These are phyloP conservation scores for Malus hybrid DNA, from an alignment of 331 rosid species.

Conservation along the genomic window DNA sequence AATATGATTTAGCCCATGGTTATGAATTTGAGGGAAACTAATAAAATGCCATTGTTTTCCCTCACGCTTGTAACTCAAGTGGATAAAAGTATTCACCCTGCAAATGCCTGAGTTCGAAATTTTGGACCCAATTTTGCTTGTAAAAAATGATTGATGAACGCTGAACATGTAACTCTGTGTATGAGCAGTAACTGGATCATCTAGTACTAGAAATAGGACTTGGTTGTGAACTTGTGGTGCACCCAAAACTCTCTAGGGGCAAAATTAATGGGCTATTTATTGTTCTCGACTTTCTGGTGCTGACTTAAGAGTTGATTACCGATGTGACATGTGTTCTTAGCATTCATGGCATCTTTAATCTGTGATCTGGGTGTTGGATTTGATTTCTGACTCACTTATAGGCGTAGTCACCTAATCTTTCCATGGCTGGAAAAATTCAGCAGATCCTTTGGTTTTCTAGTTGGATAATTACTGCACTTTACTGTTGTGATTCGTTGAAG, in stretches of 20 bases:
- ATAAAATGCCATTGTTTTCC: no score
- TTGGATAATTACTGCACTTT: not conserved
- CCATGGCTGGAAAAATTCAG: not conserved
- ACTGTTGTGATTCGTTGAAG: not conserved
- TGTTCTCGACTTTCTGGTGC: not conserved
- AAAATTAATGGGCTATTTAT: not conserved
- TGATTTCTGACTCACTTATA: not conserved
- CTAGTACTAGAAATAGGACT: not conserved
- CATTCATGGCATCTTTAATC: constrained; percentile 1
- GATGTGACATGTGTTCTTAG: not conserved
- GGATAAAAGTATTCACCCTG: no score
- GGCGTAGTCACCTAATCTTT: not conserved
- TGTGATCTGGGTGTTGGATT: not conserved
- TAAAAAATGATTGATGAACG: no score
- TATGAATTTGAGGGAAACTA: no score
- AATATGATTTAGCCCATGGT: no score
- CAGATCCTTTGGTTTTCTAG: not conserved
- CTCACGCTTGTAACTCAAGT: no score
- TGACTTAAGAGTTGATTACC: not conserved
- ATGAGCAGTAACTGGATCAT: not conserved
- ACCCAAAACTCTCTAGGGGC: not conserved
- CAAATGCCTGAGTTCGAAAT: no score
- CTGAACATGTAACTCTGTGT: no score
- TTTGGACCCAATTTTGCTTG: no score
- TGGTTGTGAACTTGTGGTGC: no score